Conservation (phyloP, 2,329 filamentous ascomycete genomes). For the Beauveria pseudobassiana region DNA sequence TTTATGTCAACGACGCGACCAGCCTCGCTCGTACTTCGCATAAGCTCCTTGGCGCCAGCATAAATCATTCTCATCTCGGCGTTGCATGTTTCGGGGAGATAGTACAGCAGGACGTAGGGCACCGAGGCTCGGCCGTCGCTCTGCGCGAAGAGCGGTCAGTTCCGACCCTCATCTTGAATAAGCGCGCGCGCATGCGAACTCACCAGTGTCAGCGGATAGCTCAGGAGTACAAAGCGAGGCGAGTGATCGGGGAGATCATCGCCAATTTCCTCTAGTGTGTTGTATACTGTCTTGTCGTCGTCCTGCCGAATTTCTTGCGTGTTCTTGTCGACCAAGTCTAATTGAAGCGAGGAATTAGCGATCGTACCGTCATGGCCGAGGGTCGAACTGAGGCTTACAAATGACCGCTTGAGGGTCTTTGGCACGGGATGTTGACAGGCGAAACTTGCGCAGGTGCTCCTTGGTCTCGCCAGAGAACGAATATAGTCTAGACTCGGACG, state of each 20-base stretch:
- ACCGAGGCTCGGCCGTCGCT: conserved; percentile 76
- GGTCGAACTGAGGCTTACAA: conserved; percentile 53
- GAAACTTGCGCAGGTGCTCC: conserved; percentile 88
- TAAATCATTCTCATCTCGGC: conserved; percentile 85
- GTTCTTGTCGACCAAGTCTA: conserved; percentile 85
- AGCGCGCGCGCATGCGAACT: conserved; percentile 18
- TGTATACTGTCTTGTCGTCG: conserved; percentile 70
- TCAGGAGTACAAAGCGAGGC: conserved; percentile 82
- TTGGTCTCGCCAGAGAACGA: conserved; percentile 88
- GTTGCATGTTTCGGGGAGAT: conserved; percentile 88
- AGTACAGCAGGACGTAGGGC: conserved; percentile 92
- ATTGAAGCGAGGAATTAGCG: conserved; percentile 14
- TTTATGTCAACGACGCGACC: conserved; percentile 79
- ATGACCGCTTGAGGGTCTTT: conserved; percentile 87
- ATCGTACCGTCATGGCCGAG: too few species aligned
- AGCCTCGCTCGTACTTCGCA: conserved; percentile 90
- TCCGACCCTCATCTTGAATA: not conserved
- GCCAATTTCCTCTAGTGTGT: conserved; percentile 67
- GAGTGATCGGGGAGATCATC: conserved; percentile 91
- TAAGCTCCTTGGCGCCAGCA: conserved; percentile 89
- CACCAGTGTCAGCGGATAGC: conserved; percentile 84
- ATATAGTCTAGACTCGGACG: conserved; percentile 82
- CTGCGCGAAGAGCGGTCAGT: conserved; percentile 34
- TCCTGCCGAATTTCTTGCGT: conserved; percentile 84
- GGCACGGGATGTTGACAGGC: conserved; percentile 78